Conservation (phyloP, 257 asterid species). For the Rehmannia glutinosa region DNA sequence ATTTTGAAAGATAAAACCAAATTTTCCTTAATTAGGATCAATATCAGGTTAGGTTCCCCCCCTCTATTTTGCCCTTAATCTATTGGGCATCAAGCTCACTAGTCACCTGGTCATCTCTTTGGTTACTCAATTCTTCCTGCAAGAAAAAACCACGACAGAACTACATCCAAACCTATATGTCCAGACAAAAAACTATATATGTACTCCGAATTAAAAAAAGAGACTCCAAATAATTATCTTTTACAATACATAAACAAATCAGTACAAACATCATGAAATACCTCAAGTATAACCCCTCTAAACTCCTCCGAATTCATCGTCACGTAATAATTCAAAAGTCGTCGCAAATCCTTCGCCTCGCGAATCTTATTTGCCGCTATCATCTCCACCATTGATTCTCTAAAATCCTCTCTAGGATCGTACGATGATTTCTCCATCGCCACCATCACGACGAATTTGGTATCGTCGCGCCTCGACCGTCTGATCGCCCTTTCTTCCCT, state of each 20-base stretch:
- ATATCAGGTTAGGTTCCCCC: too few relatives aligned
- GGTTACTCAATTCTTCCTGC: too few relatives aligned
- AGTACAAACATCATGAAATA: conserved; percentile 72
- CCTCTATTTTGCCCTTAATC: too few relatives aligned
- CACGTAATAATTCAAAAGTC: conserved; percentile 60
- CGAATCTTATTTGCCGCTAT: conserved; percentile 44
- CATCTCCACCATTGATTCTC: conserved; percentile 72
- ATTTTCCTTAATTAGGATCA: too few relatives aligned
- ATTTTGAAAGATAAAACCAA: too few relatives aligned
- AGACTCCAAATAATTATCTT: not conserved
- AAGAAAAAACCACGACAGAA: too few relatives aligned
- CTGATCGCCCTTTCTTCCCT: conserved; percentile 29
- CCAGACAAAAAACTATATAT: too few relatives aligned
- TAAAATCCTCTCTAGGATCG: conserved; percentile 77
- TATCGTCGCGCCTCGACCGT: conserved; percentile 24
- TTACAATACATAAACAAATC: conserved; percentile 43
- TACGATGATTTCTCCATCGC: conserved; percentile 69
- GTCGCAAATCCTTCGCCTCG: conserved; percentile 54
- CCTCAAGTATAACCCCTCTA: conserved; percentile 62
- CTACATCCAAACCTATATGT: too few relatives aligned
- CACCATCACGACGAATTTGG: conserved; percentile 67
- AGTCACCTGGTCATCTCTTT: too few relatives aligned
- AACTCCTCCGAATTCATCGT: conserved; percentile 67
- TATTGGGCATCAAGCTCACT: too few relatives aligned
- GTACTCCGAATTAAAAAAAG: not conserved